Base-by-base conservation (phyloP, 176 grass and related monocot genomes). In the Carex littledalei region DNA sequence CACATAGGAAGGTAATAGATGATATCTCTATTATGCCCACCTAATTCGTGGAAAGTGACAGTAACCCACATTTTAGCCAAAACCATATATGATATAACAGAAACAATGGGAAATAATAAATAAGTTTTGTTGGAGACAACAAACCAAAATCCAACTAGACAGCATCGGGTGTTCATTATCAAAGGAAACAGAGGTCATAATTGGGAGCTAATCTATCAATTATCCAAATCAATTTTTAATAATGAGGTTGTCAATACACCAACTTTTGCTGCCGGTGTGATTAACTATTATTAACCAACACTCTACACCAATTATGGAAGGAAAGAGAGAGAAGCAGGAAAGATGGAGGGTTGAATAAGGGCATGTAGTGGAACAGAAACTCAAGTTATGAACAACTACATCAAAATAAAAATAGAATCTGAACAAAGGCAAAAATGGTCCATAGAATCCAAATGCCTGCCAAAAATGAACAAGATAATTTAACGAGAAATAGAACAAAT, bases 101-200 rank as follows among this genome's bases (percentile, higher is more conserved):
- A 35, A 39, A 78, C 8, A 45, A 20, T 31, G 15, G 24, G 15
- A 54, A 56, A 17, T 22, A 78, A 57, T 31, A 78, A 57, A 56
- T 57, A 57, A 18, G 15, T 55, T 32, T 45, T 45, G 13, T 56
- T 78, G 74, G 22, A 78, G 50, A 78, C 14, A 32, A 17, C 8
- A 45, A 75, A 76, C 47, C 72, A 50, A 72, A 47, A 72, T 21
- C 68, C 45, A 72, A 72, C 68, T 12, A 72, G 47, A 72, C 68
- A 72, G 43, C 29, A 52, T 16, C 2, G 3, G 41, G 39, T 54
- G 12, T 31, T 76, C 47, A 54, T 29, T 15, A 76, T 75, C 47
- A 73, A 72, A 72, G 37, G 8, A 72, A n/a, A 45, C 17, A 78
- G 14, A 54, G 21, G 47, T 76, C 47, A 55, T 1, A 32, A 78